A percentile compares a stretch with the other conserved stretches of the same genome.
Conservation (phyloP, 106 monocot species). For the Dendrobium officinale region DNA sequence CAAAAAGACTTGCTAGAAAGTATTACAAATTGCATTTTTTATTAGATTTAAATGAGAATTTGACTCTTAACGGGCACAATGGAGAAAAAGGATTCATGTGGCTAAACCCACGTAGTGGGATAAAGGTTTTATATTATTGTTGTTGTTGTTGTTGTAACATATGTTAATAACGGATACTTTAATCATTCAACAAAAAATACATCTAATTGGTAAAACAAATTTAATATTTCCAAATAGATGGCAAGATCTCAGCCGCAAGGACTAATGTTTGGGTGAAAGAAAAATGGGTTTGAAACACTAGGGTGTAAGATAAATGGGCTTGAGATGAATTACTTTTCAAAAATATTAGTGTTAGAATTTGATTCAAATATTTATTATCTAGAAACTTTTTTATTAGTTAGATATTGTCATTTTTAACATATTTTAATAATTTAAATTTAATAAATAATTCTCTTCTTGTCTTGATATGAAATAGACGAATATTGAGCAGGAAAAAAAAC, state of each 20-base stretch:
- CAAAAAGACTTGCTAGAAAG: too few species aligned
- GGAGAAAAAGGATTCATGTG: too few species aligned
- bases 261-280: background rate
- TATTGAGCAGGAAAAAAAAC: too few species aligned
- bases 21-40: too few species aligned
- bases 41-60: too few species aligned
- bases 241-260: background rate
- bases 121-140: too few species aligned
- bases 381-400: background rate
- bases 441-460: too few species aligned
- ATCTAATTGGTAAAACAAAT: background rate
- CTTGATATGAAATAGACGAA: too few species aligned
- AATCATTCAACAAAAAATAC: background rate
- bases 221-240: background rate
- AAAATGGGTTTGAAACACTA: background rate
- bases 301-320: background rate
- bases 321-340: background rate
- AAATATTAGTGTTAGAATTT: background rate
- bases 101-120: too few species aligned
- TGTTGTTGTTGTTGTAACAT: too few species aligned
- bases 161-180: background rate
- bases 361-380: background rate
- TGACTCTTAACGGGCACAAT: too few species aligned
- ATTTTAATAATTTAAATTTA: too few species aligned
- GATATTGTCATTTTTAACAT: background rate